phyloP scores from a whole-genome alignment of 371 early-diverging fungal species.

The Saksenaea oblongispora region DNA sequence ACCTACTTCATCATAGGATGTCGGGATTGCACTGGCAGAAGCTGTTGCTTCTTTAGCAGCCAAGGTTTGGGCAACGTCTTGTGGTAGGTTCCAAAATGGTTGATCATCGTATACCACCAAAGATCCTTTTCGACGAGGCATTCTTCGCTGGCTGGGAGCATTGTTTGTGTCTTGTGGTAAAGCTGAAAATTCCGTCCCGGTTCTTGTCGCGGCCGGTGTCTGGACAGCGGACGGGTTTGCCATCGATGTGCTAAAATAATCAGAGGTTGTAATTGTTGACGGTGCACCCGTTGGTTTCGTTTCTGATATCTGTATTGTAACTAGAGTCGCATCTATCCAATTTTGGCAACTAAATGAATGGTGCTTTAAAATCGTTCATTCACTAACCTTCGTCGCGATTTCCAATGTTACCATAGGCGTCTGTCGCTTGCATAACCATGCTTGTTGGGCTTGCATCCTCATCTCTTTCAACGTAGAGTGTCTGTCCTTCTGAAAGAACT shows the following conservation, averaged over 20 bases:
- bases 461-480: conserved; percentile 62
- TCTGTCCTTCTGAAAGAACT: conserved; percentile 47
- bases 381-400: conserved; percentile 30
- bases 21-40: conserved; percentile 25
- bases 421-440: conserved; percentile 44
- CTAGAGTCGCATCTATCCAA: conserved; percentile 34
- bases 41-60: conserved; percentile 24
- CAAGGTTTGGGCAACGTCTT: conserved; percentile 19
- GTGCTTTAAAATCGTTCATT: not conserved
- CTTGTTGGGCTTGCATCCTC: conserved; percentile 65
- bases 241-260: conserved; percentile 21
- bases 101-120: conserved; percentile 68
- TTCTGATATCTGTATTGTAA: conserved; percentile 40
- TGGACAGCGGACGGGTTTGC: conserved; percentile 32
- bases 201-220: conserved; percentile 18
- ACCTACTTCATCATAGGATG: conserved; percentile 17
- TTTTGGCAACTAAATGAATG: not conserved
- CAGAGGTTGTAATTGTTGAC: conserved; percentile 24
- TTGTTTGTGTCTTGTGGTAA: conserved; percentile 11
- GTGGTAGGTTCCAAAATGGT: conserved; percentile 32
- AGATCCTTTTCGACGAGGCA: conserved; percentile 56
- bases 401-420: conserved; percentile 29
- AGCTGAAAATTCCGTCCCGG: conserved; percentile 14
- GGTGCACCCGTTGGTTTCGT: conserved; percentile 23
- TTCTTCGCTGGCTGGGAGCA: conserved; percentile 27